Conservation (phyloP, 257 asterid genomes). For the Agastache rugosa region DNA sequence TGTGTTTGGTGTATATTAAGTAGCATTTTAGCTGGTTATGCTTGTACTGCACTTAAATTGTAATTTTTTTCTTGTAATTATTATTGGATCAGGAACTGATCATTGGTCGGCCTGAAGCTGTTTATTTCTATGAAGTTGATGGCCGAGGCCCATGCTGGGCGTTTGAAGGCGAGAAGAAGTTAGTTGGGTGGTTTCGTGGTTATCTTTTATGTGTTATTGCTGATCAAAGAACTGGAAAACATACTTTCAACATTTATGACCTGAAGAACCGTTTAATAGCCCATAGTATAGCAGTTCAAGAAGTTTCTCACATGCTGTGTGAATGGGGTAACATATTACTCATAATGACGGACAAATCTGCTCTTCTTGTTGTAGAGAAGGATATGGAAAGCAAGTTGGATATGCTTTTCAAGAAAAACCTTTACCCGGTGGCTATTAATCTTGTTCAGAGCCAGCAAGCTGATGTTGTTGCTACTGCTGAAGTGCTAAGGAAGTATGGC, state of each 20-base stretch:
- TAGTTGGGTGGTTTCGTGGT: conserved; percentile 95
- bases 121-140: conserved; percentile 92
- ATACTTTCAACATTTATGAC: conserved; percentile 82
- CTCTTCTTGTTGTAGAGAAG: conserved; percentile 84
- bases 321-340: conserved; percentile 96
- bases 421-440: conserved; percentile 89
- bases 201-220: conserved; percentile 84
- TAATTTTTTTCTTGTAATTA: conserved; percentile 13
- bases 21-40: conserved; percentile 3
- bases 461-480: conserved; percentile 95
- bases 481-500: conserved; percentile 93
- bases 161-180: conserved; percentile 93
- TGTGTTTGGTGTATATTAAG: conserved; percentile 2
- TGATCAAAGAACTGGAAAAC: conserved; percentile 79
- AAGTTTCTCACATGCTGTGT: conserved; percentile 93
- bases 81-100: conserved; percentile 73
- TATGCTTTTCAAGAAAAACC: conserved; percentile 97
- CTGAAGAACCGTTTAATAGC: conserved; percentile 91
- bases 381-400: conserved; percentile 99
- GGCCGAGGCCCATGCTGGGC: conserved; percentile 99
- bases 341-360: conserved; percentile 83
- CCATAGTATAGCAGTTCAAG: conserved; percentile 70
- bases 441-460: conserved; percentile 97
- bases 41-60: conserved; percentile 4
- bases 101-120: conserved; percentile 94